Evolutionary conservation across 2,329 filamentous ascomycete species (phyloP).

Genomic region (Fusarium sp.): DNA sequence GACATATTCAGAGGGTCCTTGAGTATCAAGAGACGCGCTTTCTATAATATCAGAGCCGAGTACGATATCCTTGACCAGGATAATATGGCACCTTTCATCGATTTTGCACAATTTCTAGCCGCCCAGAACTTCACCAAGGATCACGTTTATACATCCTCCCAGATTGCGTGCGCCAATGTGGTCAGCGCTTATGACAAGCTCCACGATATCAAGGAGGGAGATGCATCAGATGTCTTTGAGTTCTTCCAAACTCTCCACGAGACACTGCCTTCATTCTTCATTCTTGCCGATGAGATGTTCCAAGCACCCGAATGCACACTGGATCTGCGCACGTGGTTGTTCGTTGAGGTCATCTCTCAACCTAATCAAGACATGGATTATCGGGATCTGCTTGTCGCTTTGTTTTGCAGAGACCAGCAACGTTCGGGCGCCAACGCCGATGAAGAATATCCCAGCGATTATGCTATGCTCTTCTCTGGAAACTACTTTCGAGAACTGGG

Average conservation of each 20-base stretch:
- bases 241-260: conserved; percentile 52
- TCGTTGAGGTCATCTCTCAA: conserved; percentile 49
- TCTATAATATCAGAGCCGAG: conserved; percentile 45
- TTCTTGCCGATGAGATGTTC: conserved; percentile 29
- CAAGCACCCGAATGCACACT: conserved; percentile 49
- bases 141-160: conserved; percentile 8
- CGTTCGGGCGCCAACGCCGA: neutral
- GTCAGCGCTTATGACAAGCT: conserved; percentile 53
- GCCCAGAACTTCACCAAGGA: conserved; percentile 1
- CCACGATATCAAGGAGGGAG: conserved; percentile 18
- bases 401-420: conserved; percentile 50
- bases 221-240: conserved; percentile 33
- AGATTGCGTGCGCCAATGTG: conserved; percentile 54
- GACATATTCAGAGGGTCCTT: conserved; percentile 44
- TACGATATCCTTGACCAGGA: conserved; percentile 41
- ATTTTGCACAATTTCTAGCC: conserved; percentile 38
- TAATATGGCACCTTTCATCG: conserved; percentile 47
- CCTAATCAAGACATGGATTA: conserved; percentile 21
- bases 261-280: conserved; percentile 51
- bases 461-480: conserved; percentile 29
- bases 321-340: conserved; percentile 54
- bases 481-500: conserved; percentile 49
- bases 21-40: conserved; percentile 47
- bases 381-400: conserved; percentile 44
- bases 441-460: neutral